Conservation (phyloP, 768 basidiomycete species). For the Boletales sp. region DNA sequence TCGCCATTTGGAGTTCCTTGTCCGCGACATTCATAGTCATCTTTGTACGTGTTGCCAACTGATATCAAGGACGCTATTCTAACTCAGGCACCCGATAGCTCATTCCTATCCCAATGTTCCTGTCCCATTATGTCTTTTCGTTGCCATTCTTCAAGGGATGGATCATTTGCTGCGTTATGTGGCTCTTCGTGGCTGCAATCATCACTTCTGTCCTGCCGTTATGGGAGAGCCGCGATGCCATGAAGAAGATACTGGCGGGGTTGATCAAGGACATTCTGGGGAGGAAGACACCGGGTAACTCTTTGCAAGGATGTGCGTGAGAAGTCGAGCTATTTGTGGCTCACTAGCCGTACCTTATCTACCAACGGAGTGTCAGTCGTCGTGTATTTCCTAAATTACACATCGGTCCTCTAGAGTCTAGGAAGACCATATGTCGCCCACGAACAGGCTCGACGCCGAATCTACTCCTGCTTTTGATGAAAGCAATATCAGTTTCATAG, state of each 20-base stretch:
- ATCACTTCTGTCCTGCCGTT: constrained; percentile 16
- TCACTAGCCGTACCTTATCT: no score
- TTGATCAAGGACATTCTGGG: constrained; percentile 6
- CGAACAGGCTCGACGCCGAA: not conserved
- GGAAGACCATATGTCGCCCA: constrained; percentile 5
- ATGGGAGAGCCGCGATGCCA: constrained; percentile 16
- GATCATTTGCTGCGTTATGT: constrained; percentile 14
- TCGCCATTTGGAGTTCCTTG: constrained; percentile 12
- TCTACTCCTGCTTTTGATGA: not conserved
- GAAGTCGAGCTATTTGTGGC: not conserved
- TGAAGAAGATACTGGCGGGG: constrained; percentile 7
- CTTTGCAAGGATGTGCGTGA: not conserved
- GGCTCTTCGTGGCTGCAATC: constrained; percentile 15
- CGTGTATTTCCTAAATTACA: no score
- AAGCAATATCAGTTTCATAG: constrained; percentile 32
- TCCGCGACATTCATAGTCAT: constrained; percentile 13
- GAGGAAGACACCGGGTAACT: not conserved
- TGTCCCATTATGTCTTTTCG: constrained; percentile 16
- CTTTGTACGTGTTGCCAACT: constrained; percentile 5
- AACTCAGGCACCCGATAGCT: constrained; percentile 3
- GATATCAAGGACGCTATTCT: not conserved
- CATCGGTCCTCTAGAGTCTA: no score
- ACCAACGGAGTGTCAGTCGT: no score
- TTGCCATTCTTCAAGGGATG: constrained; percentile 15
- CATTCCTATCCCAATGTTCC: constrained; percentile 17